A percentile compares a stretch with the other conserved stretches of the same genome.
Evolutionary conservation across 345 rosid genomes (phyloP).

Genomic region (Eucalyptus camaldulensis): DNA sequence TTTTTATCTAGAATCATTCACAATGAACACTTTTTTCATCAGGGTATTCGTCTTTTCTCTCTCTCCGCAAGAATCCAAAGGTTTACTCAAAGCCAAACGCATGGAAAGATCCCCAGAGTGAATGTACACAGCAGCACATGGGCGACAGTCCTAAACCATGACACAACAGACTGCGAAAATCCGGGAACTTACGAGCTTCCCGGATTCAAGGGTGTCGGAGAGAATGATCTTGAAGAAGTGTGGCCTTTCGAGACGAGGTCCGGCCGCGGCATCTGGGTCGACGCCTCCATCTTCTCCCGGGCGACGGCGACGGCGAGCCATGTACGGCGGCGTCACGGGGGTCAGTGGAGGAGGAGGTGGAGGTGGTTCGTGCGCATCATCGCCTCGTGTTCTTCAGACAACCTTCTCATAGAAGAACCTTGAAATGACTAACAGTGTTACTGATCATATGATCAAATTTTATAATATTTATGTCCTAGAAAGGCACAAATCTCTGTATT

Average conservation of each 20-base stretch:
- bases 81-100: background rate
- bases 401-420: background rate
- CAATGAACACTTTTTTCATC: rapidly evolving
- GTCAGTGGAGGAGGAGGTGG: background rate
- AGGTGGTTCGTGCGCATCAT: background rate
- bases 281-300: background rate
- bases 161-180: background rate
- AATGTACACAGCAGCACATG: background rate
- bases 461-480: background rate
- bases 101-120: background rate
- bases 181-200: background rate
- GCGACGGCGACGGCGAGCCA: background rate
- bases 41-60: background rate
- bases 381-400: background rate
- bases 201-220: background rate
- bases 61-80: background rate
- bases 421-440: background rate
- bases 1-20: background rate
- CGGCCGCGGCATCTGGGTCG: background rate
- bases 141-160: background rate
- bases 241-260: background rate
- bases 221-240: background rate
- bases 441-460: background rate
- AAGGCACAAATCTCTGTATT: background rate
- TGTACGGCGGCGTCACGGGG: background rate